Evolutionary conservation across 495 filamentous ascomycete species (phyloP).

Genomic region (Rhypophila decipiens): DNA sequence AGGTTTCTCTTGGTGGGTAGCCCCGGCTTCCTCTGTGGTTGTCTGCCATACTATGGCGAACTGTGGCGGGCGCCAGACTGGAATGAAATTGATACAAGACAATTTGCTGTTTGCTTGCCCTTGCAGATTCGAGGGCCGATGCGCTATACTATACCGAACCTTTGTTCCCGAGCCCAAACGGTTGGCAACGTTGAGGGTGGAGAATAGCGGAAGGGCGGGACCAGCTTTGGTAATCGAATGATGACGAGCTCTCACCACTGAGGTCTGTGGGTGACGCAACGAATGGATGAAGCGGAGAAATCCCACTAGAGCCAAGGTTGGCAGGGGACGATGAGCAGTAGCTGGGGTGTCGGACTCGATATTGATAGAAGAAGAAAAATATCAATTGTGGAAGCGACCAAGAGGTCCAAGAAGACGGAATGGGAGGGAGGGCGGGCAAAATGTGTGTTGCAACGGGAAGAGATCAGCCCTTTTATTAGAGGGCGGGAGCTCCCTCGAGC

Average conservation of each 20-base stretch:
- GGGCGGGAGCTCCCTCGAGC: slow-evolving; percentile 27
- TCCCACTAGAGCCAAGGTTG: not conserved
- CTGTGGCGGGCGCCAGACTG: slow-evolving; percentile 3
- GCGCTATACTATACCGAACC: no score
- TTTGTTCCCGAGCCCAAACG: no score
- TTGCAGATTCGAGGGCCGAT: no score
- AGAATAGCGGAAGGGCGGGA: slow-evolving; percentile 8
- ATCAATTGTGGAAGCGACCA: slow-evolving; percentile 1
- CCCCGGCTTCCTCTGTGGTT: slow-evolving; percentile 30
- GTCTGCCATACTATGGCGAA: slow-evolving; percentile 37
- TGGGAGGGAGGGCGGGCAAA: slow-evolving; percentile 9
- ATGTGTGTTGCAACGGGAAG: slow-evolving; percentile 21
- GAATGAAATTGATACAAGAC: not conserved
- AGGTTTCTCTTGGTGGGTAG: slow-evolving; percentile 30
- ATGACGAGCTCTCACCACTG: not conserved
- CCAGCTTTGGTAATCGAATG: slow-evolving; percentile 3
- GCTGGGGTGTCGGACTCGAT: slow-evolving; percentile 7
- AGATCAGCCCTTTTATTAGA: slow-evolving; percentile 17
- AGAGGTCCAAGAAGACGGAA: slow-evolving; percentile 8
- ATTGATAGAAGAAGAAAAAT: slow-evolving; percentile 9
- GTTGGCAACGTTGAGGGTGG: not conserved
- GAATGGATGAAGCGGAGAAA: no score
- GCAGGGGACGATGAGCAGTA: not conserved
- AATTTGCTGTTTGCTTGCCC: no score
- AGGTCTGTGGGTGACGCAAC: not conserved